Evolutionary conservation across 768 basidiomycete species (phyloP).

Genomic region (Coprinellus aureogranulatus): DNA sequence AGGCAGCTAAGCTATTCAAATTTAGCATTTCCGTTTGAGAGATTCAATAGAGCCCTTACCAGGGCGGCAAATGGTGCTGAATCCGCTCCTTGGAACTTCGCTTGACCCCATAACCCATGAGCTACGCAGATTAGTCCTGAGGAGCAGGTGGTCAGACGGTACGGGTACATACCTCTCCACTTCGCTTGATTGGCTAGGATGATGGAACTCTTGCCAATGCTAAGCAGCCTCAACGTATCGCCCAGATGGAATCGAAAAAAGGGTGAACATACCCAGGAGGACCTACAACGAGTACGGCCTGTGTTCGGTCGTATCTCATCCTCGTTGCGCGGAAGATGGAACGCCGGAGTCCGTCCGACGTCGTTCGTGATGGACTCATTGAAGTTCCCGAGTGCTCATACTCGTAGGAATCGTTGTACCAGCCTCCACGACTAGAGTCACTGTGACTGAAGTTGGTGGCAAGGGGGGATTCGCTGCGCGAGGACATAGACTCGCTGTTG

Average conservation of each 20-base stretch:
- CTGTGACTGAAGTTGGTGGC: slow-evolving; percentile 11
- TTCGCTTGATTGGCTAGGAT: slow-evolving; percentile 68
- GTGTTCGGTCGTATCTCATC: slow-evolving; percentile 47
- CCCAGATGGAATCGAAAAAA: not conserved
- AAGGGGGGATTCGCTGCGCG: slow-evolving; percentile 37
- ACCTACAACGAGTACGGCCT: slow-evolving; percentile 60
- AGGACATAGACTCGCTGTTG: slow-evolving; percentile 40
- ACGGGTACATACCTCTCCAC: slow-evolving; percentile 53
- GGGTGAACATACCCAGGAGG: slow-evolving; percentile 52
- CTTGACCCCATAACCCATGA: slow-evolving; percentile 75
- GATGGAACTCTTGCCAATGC: slow-evolving; percentile 76
- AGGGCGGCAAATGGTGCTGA: slow-evolving; percentile 69
- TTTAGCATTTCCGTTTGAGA: not conserved
- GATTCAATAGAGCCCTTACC: slow-evolving; percentile 25
- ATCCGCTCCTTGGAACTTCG: slow-evolving; percentile 65
- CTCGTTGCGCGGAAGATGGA: slow-evolving; percentile 39
- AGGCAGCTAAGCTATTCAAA: slow-evolving; percentile 55
- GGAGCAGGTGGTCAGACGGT: not conserved
- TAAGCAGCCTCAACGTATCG: slow-evolving; percentile 13
- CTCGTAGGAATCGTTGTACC: not conserved
- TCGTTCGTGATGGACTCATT: slow-evolving; percentile 32
- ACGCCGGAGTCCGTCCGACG: slow-evolving; percentile 44
- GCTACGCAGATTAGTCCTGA: slow-evolving; percentile 27
- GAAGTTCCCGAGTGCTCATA: slow-evolving; percentile 21
- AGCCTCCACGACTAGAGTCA: not conserved